phyloP scores from a whole-genome alignment of 139 green algal genomes.

The Microglena sp. region DNA sequence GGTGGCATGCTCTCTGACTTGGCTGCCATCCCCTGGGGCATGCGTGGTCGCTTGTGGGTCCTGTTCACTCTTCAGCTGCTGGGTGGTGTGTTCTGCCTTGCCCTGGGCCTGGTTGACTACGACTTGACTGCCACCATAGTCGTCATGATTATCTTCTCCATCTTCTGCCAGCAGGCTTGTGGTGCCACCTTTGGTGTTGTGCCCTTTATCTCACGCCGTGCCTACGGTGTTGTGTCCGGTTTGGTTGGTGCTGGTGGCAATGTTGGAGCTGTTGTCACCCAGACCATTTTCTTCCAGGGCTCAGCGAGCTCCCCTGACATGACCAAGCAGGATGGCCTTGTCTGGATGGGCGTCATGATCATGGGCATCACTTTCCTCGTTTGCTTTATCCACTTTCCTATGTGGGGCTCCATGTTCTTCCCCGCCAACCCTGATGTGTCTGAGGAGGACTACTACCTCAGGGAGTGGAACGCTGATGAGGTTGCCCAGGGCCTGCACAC shows the following conservation, averaged over 20 bases:
- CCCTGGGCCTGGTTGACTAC: constrained; percentile 58
- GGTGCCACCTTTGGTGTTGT: constrained; percentile 70
- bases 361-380: constrained; percentile 57
- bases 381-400: constrained; percentile 75
- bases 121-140: constrained; percentile 60
- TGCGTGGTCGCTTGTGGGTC: constrained; percentile 73
- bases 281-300: constrained; percentile 79
- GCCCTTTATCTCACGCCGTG: constrained; percentile 77
- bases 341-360: constrained; percentile 82
- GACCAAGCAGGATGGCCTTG: constrained; percentile 49
- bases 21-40: constrained; percentile 40
- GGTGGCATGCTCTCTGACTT: constrained; percentile 62
- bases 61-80: constrained; percentile 55
- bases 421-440: constrained; percentile 38
- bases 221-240: constrained; percentile 77
- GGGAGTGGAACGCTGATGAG: constrained; percentile 44
- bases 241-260: constrained; percentile 88
- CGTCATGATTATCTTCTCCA: constrained; percentile 76
- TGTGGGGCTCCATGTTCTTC: constrained; percentile 86
- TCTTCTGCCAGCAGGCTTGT: constrained; percentile 61
- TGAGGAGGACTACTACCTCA: constrained; percentile 86
- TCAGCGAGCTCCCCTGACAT: background rate
- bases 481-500: constrained; percentile 34
- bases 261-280: constrained; percentile 70
- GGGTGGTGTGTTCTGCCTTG: constrained; percentile 65